Conservation (phyloP, 176 grass and related monocot genomes). For the Raddia distichophylla region DNA sequence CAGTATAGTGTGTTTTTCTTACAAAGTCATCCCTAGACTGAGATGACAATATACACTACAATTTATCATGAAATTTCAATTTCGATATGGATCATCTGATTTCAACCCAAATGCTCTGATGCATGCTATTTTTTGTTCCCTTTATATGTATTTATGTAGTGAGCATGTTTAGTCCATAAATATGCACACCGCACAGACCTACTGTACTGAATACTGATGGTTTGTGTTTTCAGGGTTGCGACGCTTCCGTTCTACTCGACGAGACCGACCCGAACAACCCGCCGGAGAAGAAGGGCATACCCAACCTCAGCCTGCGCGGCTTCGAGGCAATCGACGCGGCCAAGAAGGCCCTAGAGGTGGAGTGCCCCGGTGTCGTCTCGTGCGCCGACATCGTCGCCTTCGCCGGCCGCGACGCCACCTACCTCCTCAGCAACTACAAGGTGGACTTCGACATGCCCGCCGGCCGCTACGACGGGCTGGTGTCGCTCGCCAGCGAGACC, state of each 20-base stretch:
- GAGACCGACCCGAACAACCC: neutral
- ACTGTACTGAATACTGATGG: too few relatives aligned
- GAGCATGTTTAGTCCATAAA: too few relatives aligned
- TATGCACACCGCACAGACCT: too few relatives aligned
- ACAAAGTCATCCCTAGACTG: too few relatives aligned
- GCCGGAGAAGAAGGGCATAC: slow-evolving; percentile 39
- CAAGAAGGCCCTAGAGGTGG: slow-evolving; percentile 36
- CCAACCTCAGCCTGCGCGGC: slow-evolving; percentile 38
- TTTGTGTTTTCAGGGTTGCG: slow-evolving; percentile 38
- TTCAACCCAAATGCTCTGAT: too few relatives aligned
- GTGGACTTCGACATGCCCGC: slow-evolving; percentile 46
- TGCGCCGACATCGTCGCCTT: slow-evolving; percentile 59
- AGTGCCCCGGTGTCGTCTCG: slow-evolving; percentile 43
- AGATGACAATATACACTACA: too few relatives aligned
- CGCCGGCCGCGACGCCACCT: slow-evolving; percentile 46
- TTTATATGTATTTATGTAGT: too few relatives aligned
- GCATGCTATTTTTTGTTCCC: too few relatives aligned
- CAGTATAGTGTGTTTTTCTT: too few relatives aligned
- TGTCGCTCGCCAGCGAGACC: slow-evolving; percentile 10
- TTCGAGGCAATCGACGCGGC: slow-evolving; percentile 46
- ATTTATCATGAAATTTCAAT: too few relatives aligned
- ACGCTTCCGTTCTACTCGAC: slow-evolving; percentile 58
- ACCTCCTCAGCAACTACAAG: neutral
- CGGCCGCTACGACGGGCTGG: slow-evolving; percentile 45
- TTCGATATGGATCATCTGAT: too few relatives aligned